Percentiles rank a stretch among this genome's conserved stretches.
phyloP scores from a whole-genome alignment of 352 stramenopile species.

The Globisporangium yorkense region DNA sequence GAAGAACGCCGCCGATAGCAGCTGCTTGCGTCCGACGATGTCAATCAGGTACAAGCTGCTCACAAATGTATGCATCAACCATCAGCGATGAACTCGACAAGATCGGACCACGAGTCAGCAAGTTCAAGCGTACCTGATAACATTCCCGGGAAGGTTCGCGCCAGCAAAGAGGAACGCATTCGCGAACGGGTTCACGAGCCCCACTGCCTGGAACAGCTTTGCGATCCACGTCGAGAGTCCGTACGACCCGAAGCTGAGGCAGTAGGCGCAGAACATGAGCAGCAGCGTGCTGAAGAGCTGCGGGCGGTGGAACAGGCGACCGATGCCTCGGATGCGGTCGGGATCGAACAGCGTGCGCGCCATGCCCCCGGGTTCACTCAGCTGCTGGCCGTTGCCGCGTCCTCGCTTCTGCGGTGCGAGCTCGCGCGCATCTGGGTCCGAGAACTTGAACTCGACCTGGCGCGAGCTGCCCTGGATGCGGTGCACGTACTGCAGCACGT shows the following conservation, averaged over 20 bases:
- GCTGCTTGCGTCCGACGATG: conserved; percentile 54
- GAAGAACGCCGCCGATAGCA: conserved; percentile 67
- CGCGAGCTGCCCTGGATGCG: conserved; percentile 32
- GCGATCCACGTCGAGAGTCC: conserved; percentile 93
- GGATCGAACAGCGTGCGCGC: conserved; percentile 62
- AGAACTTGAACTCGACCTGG: conserved; percentile 66
- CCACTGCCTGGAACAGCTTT: conserved; percentile 84
- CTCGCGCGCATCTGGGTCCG: conserved; percentile 27
- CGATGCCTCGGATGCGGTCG: conserved; percentile 39
- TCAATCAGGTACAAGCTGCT: conserved; percentile 64
- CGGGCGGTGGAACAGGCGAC: conserved; percentile 39
- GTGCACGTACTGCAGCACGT: conserved; percentile 66
- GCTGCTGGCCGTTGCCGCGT: not conserved
- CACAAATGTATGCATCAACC: no score
- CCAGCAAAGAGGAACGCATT: conserved; percentile 91
- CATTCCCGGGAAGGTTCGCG: conserved; percentile 88
- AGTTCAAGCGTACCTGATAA: conserved; percentile 47
- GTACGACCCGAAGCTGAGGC: conserved; percentile 88
- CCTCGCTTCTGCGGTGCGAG: not conserved
- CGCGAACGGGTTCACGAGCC: conserved; percentile 87
- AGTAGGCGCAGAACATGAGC: conserved; percentile 66
- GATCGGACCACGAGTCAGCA: not conserved
- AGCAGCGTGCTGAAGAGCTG: conserved; percentile 43
- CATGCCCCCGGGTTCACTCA: conserved; percentile 34
- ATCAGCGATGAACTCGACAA: not conserved